Base-by-base conservation (phyloP, 371 early-diverging fungal genomes). In the Thermomucor indicae-seudaticae region DNA sequence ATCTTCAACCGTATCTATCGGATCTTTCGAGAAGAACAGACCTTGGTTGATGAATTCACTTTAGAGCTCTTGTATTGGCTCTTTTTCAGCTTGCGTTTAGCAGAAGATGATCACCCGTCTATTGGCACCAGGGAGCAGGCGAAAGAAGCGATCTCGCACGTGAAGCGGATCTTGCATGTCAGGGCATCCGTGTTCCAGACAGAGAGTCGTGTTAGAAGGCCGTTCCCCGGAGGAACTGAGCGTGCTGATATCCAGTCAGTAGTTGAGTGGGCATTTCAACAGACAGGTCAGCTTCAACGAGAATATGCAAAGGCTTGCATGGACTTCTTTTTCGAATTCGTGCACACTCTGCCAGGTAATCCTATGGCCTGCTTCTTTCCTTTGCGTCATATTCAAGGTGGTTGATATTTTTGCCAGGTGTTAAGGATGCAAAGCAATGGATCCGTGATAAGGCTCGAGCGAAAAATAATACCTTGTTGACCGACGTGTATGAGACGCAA, bases 1-100 rank as follows among this genome's bases (percentile, higher is more conserved):
- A 78, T 84, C 6, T 79, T 92, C 49, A 89, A 88, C 51, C 60
- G 80, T 2, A 84, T 92, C 5, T 88, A 89, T 53, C 72, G 79
- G 11, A 55, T 78, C 1, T 84, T 84, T 49, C 72, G 86, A 16
- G 88, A 87, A 60, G 83, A 88, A 52, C 58, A 58, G 0, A 16
- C 68, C 0, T 50, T 89, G 6, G 78, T 89, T 3, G 72, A 83
- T 30, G 75, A 77, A 19, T 90, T 80, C 49, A 70, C 85, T 0
- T 57, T 92, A 49, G 89, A 89, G 51, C 58, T 89, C 0, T 53
- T 90, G 1, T 85, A 85, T 48, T 67, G 85, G 64, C 57, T 88
- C n/a, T 65, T 90, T 19, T 63, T 78, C 38, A 78, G 80, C 47
- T 57, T 90, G 55, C 73, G 67, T 44, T 37, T 85, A 17, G 74